Base-by-base conservation (phyloP, 2,329 filamentous ascomycete genomes). In the Blastomyces percursus region DNA sequence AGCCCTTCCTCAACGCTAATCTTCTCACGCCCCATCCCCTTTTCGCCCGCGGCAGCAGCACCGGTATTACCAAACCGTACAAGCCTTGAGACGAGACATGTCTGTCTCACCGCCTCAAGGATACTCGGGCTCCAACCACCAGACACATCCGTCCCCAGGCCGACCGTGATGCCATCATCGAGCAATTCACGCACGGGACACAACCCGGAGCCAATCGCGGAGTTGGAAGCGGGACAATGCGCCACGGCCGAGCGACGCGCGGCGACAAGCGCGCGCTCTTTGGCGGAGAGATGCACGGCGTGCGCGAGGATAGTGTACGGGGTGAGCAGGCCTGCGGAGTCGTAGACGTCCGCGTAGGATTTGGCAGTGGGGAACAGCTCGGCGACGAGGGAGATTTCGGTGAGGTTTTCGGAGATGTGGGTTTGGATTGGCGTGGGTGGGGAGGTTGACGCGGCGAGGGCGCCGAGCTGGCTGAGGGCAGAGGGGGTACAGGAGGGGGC, bases 161-260 rank as follows among this genome's bases (percentile, higher is more conserved):
- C 93, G 6, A 96, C 86, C 0, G 84, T 85, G 55, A 97, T 81
- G 0, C 90, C 91, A 60, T 82, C 81, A 27, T 91, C 82, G 60
- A 96, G 80, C 68, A 96, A 73, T 75, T 83, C 83, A 21, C 93
- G 81, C 1, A 99, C 87, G 3, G 84, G 85, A 9, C 90, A 89
- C 58, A 86, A 82, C 0, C 94, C 94, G 38, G 86, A 90, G 0
- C 90, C 90, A 58, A 99, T 80, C 0, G 89, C 86, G 6, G 85
- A 87, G 75, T 99, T 99, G 68, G 86, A 91, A 61, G 88, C 89
- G 0, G 93, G 93, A 73, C 93, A 97, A 75, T 97, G 93, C 5
- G 84, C 84, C 21, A 97, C 81, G 67, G 89, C 90, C 4, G 85
- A 79, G 3, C 82, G 76, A 0, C 87, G 78, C 1, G 70, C 64